Evolutionary conservation across 2,329 filamentous ascomycete genomes (phyloP), one percentile per base, ranked within the genome.

Genomic region (Aspergillus nomiae): DNA sequence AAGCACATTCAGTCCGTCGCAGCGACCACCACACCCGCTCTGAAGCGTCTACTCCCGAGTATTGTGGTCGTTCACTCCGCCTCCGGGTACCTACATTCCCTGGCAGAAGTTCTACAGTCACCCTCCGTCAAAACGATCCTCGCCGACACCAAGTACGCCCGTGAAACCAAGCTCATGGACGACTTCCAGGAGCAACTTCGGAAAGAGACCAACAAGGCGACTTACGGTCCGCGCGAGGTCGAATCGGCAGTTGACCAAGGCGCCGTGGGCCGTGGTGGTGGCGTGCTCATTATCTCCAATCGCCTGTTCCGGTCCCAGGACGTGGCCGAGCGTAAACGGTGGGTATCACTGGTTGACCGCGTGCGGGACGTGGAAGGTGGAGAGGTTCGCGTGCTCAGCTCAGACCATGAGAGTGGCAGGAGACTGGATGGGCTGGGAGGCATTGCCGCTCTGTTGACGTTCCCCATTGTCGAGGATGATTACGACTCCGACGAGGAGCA

Each of bases 341-440:
- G 94, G 84, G 94, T 98, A 1, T 82, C 82, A 10, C 83, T 98
- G 53, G 94, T 98, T 4, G 94, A 98, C 76, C 89, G 89, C 65
- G 94, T 98, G n/a, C 88, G 89, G 67, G 89, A 89, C 59, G 80
- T 83, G 3, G 89, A 92, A 67, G 95, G 94, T 6, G 95, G 94
- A 1, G 93, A 97, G 68, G 92, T 92, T 0, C 84, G 92, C 59
- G 87, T 98, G n/a, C 80, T 98, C 32, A 98, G 94, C 77, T 94
- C 91, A 71, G 90, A 96, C 73, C 94, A 98, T 77, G 94, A 97
- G 81, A 97, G 94, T 76, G 95, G 95, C 0, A 90, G 90, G 80
- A 84, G 93, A 63, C 79, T 99, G 16, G 92, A 94, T 68, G 90
- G 89, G 14, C 77, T 98, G 64, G 94, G 95, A 1, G 91, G 93